Base-by-base conservation (phyloP, 2,329 filamentous ascomycete species). In the Colletotrichum truncatum region DNA sequence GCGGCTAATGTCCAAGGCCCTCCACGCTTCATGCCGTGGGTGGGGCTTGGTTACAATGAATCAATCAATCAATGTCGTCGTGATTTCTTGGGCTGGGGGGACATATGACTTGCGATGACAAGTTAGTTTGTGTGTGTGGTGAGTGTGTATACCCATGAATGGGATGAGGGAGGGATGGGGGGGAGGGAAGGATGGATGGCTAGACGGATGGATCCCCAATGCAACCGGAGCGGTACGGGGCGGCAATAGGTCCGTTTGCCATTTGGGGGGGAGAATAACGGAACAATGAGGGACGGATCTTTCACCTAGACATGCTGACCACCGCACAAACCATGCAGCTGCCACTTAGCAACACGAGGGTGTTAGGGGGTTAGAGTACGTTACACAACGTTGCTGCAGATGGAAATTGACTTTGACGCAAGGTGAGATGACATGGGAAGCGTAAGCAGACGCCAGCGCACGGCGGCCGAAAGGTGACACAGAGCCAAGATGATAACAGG, bases 321-420 rank as follows among this genome's bases (percentile, higher is more conserved):
- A 64, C 45, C 60, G 21, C 25, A 30, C 39, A 23, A 55, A 38
- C 9, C 51, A 51, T 66, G 43, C 51, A 66, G 45, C 34, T 64
- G 58, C 30, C 14, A 39, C 43, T 46, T 14, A 49, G 58, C 45
- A 64, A 59, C 52, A 52, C 30, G 23, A 58, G 43, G 41, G 49
- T 28, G 12, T 28, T 58, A 45, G n/a, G 41, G 49, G 48, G 12
- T 28, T 58, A 45, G n/a, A 51, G 16, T 16, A 48, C 26, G 64
- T 66, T 64, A 59, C 64, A 64, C 64, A 64, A 53, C 25, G 63
- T 21, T 39, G 38, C 59, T 59, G 59, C 64, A 48, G 45, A 59
- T 32, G 58, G n/a, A 64, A 58, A 63, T 51, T 63, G 58, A 45
- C 32, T 49, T 46, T 55, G 32, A 30, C 21, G 38, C 9, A 39